phyloP scores from a whole-genome alignment of 2,329 filamentous ascomycete genomes.

The Ambrosiella beaveri region DNA sequence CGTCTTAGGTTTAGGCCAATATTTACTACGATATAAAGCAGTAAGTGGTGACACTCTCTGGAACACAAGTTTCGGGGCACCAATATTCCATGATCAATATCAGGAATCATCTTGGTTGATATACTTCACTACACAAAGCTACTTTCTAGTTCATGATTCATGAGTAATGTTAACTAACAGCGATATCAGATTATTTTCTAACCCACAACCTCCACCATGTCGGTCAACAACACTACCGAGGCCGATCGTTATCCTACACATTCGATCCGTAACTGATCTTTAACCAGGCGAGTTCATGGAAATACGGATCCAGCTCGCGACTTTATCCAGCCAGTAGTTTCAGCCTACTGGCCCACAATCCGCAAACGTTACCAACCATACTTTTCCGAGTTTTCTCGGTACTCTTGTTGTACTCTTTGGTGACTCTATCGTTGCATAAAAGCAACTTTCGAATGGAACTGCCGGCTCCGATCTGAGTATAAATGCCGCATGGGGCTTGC shows the following conservation, averaged over 20 bases:
- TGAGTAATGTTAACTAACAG: not conserved
- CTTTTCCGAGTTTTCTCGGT: slow-evolving; percentile 52
- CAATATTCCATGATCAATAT: too few relatives aligned
- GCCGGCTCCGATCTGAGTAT: slow-evolving; percentile 35
- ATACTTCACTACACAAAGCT: too few relatives aligned
- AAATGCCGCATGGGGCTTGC: slow-evolving; percentile 38
- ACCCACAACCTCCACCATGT: not conserved
- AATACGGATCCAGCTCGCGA: not conserved
- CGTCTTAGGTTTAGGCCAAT: not conserved
- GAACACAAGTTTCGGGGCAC: too few relatives aligned
- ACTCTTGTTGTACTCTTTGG: slow-evolving; percentile 54
- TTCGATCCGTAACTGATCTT: not conserved
- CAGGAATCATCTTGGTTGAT: too few relatives aligned
- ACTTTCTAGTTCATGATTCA: too few relatives aligned
- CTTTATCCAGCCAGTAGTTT: not conserved
- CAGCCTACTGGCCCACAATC: slow-evolving; percentile 32
- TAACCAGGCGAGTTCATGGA: not conserved
- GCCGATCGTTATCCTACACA: not conserved
- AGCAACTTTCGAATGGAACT: slow-evolving; percentile 34
- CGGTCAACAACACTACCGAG: slow-evolving; percentile 4
- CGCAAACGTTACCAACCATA: slow-evolving; percentile 36
- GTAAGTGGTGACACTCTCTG: too few relatives aligned
- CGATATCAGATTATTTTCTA: not conserved
- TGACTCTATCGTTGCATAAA: slow-evolving; percentile 54
- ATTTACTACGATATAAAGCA: not conserved